Base-by-base conservation (phyloP, 2,329 filamentous ascomycete species). In the Colletotrichum sp. region DNA sequence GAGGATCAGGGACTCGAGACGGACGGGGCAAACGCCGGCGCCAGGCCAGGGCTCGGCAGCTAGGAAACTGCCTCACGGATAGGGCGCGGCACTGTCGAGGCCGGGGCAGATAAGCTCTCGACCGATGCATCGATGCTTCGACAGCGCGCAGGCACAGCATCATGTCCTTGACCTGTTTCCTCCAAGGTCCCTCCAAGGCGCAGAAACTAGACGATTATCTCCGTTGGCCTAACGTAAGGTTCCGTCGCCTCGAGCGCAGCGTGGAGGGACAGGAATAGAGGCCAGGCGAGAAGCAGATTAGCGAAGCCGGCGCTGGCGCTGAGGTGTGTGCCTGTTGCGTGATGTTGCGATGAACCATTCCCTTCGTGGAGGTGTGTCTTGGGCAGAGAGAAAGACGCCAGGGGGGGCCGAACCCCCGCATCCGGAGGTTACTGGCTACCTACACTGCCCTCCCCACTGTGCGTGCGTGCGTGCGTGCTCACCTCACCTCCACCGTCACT, bases 351-450 rank as follows among this genome's bases (percentile, higher is more conserved):
- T 44, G 39, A n/a, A 59, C 73, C 64, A 73, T 68, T 44, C 73
- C 70, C 16, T 44, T 59, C 64, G 39, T 27, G 70, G 73, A 75
- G 73, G 73, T 68, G 64, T 75, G 73, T 75, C 70, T 75, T 75
- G 64, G 70, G 70, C 57, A 73, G 32, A 68, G 44, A 68, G 39
- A 75, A 75, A 68, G 73, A 65, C 25, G 30, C 32, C 70, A 68
- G 70, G 69, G 72, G 73, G 67, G 70, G 27, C 44, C 22, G 22
- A 64, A 16, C 67, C 64, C 52, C 73, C 73, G 73, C 70, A 75
- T 73, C 39, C 70, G 73, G 73, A 73, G 73, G 69, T 72, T 72
- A 59, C 25, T 22, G 9, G 44, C 69, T 66, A 72, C 68, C 61
- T 72, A 28, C 61, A 52, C 44, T 52, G 44, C 28, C 36, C 19